Evolutionary conservation across 495 filamentous ascomycete species (phyloP).

Genomic region (Aspergillus wentii): DNA sequence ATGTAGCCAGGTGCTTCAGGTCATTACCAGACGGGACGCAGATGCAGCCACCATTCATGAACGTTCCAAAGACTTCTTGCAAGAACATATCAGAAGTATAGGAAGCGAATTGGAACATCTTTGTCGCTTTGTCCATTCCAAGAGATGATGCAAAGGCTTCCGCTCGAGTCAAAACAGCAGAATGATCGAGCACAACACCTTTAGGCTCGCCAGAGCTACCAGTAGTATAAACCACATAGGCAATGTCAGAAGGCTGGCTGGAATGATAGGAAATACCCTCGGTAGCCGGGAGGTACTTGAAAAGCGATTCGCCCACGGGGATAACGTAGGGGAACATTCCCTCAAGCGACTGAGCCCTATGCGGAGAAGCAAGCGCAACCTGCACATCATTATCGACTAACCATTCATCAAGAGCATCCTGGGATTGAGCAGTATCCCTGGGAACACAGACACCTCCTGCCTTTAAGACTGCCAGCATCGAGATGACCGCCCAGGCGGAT

Average conservation of each 20-base stretch:
- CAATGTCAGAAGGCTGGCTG: conserved; percentile 21
- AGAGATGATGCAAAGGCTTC: conserved; percentile 41
- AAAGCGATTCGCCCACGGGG: conserved; percentile 29
- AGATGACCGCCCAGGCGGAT: conserved; percentile 35
- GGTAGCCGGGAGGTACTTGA: conserved; percentile 28
- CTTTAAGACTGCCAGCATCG: conserved; percentile 38
- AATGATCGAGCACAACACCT: conserved; percentile 32
- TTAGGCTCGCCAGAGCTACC: conserved; percentile 35
- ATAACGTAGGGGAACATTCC: conserved; percentile 36
- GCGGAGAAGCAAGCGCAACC: conserved; percentile 39
- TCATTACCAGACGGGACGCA: conserved; percentile 34
- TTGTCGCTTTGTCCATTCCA: conserved; percentile 38
- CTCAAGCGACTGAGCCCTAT: conserved; percentile 30
- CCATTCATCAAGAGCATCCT: conserved; percentile 28
- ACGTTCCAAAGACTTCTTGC: conserved; percentile 33
- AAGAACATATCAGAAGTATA: conserved; percentile 40
- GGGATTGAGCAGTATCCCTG: conserved; percentile 17
- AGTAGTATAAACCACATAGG: conserved; percentile 56
- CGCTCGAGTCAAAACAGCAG: conserved; percentile 41
- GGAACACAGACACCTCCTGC: conserved; percentile 43
- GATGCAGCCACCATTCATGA: conserved; percentile 41
- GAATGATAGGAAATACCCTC: conserved; percentile 2
- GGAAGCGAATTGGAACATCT: conserved; percentile 55
- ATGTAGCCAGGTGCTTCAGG: conserved; percentile 17
- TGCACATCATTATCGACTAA: conserved; percentile 33